Conservation (phyloP, 139 green algal genomes). For the Chlorella sp. region DNA sequence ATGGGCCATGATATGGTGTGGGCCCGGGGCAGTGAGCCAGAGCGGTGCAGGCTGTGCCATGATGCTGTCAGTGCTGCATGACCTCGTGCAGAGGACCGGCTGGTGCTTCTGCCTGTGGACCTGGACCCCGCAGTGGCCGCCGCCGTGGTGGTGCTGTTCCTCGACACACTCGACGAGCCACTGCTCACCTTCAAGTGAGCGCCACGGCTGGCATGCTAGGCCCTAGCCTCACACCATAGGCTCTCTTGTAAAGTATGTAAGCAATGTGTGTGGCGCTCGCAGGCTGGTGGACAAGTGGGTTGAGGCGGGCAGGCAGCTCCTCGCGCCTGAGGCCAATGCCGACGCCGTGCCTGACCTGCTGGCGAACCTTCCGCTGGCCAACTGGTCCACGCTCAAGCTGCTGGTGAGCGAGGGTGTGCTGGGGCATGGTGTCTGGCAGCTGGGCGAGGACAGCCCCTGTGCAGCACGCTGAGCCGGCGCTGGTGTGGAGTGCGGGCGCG, state of each 20-base stretch:
- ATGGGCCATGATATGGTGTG: too few species aligned
- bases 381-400: not conserved
- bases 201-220: not conserved
- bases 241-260: not conserved
- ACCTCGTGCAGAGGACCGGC: not conserved
- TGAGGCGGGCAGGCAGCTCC: not conserved
- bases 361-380: not conserved
- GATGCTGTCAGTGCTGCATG: not conserved
- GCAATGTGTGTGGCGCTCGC: not conserved
- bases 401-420: not conserved
- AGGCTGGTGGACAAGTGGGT: not conserved
- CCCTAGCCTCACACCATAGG: not conserved
- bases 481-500: too few species aligned
- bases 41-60: too few species aligned
- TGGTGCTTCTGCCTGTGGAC: not conserved
- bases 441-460: too few species aligned
- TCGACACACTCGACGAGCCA: slow-evolving; percentile 4
- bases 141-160: not conserved
- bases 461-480: too few species aligned
- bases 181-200: not conserved
- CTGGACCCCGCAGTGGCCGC: not conserved
- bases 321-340: not conserved
- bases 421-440: not conserved
- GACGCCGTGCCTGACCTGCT: not conserved
- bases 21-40: too few species aligned